Percentiles rank a stretch among this genome's conserved stretches.
Evolutionary conservation across 2,329 filamentous ascomycete species (phyloP).

Genomic region (Colletotrichum simmondsii): DNA sequence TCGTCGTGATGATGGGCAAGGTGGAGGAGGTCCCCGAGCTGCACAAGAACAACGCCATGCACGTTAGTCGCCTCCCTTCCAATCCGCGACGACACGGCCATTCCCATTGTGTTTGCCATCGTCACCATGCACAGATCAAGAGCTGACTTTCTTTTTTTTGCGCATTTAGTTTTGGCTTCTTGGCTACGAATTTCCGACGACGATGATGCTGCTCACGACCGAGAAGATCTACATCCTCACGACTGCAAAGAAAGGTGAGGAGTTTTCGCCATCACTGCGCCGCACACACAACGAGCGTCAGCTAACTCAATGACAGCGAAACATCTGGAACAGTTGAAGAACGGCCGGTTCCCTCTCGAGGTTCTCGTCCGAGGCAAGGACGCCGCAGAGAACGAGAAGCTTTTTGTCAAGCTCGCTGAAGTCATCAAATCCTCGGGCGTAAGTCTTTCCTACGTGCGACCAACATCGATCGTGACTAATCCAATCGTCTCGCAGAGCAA

Average conservation of each 20-base stretch:
- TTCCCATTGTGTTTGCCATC: neutral
- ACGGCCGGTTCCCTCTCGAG: conserved; percentile 91
- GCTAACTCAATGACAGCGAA: conserved; percentile 71
- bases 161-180: conserved; percentile 88
- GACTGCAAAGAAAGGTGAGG: conserved; percentile 92
- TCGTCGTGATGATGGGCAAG: conserved; percentile 94
- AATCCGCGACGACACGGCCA: conserved; percentile 26
- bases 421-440: conserved; percentile 89
- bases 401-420: conserved; percentile 85
- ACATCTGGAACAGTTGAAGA: conserved; percentile 91
- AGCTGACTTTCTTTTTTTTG: conserved; percentile 21
- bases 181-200: conserved; percentile 98
- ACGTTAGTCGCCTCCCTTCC: conserved; percentile 69
- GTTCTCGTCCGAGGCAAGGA: conserved; percentile 94
- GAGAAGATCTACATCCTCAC: conserved; percentile 93
- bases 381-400: conserved; percentile 88
- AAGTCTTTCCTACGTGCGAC: conserved; percentile 51
- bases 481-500: conserved; percentile 72
- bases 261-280: conserved; percentile 1
- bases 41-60: conserved; percentile 95
- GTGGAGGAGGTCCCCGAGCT: conserved; percentile 88
- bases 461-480: conserved; percentile 17
- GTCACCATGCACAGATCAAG: neutral
- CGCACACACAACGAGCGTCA: neutral
- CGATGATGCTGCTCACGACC: conserved; percentile 89